A percentile compares a stretch with the other conserved stretches of the same genome.
Conservation (phyloP, 345 rosid genomes). For the Populus davidiana region DNA sequence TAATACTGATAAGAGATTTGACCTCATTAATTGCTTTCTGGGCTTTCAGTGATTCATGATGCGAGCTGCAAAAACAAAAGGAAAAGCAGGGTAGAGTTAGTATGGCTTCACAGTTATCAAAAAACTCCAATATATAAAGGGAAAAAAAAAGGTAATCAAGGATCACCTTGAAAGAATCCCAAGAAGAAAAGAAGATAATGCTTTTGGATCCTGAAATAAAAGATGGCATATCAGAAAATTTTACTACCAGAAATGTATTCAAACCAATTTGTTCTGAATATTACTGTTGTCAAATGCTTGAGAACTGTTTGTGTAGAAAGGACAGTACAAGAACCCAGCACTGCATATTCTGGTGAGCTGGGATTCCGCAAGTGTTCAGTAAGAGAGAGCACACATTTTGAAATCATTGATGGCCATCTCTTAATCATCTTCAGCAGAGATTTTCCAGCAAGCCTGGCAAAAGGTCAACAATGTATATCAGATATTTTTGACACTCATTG, state of each 20-base stretch:
- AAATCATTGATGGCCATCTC: conserved; percentile 90
- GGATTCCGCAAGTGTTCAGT: conserved; percentile 61
- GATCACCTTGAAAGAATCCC: conserved; percentile 87
- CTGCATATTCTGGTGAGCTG: conserved; percentile 62
- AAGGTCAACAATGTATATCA: conserved; percentile 29
- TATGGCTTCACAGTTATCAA: not conserved
- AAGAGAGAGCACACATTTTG: conserved; percentile 78
- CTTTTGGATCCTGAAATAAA: conserved; percentile 69
- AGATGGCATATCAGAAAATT: conserved; percentile 34
- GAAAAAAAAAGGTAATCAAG: not conserved
- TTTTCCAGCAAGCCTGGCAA: conserved; percentile 86
- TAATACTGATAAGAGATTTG: conserved; percentile 24
- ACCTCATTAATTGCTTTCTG: conserved; percentile 97
- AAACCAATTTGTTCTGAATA: conserved; percentile 21
- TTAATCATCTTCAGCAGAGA: conserved; percentile 82
- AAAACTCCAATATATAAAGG: not conserved
- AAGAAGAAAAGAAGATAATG: conserved; percentile 73
- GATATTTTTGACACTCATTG: not conserved
- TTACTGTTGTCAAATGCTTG: conserved; percentile 88
- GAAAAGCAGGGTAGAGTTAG: conserved; percentile 4
- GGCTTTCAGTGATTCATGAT: conserved; percentile 86
- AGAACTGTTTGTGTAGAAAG: conserved; percentile 91
- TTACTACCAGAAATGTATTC: conserved; percentile 16
- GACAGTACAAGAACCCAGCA: conserved; percentile 90
- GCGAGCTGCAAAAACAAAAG: conserved; percentile 58